These are phyloP conservation scores for Coemansia guatemalensis DNA, from an alignment of 192 early-diverging fungal genomes.

Conservation along the genomic window DNA sequence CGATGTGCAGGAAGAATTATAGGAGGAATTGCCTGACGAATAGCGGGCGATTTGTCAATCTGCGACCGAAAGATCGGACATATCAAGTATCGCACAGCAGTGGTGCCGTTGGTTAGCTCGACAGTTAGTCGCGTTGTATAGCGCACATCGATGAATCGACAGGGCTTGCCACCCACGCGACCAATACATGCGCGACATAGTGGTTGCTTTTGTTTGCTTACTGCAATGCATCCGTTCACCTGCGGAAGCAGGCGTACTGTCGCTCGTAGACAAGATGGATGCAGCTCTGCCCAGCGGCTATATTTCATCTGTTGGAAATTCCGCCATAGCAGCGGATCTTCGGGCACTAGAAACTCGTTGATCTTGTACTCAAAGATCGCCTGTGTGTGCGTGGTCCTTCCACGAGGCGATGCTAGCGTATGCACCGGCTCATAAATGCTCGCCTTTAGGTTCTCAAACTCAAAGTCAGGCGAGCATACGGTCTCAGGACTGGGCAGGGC, in stretches of 20 bases:
- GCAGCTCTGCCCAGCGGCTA: conserved; percentile 16
- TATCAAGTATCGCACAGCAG: conserved; percentile 13
- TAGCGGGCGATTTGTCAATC: conserved; percentile 20
- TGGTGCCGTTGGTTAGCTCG: conserved; percentile 11
- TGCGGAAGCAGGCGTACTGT: conserved; percentile 24
- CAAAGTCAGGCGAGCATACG: conserved; percentile 23
- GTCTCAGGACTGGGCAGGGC: conserved; percentile 16
- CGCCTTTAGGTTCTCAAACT: conserved; percentile 1
- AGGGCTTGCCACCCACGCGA: conserved; percentile 13
- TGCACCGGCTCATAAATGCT: conserved; percentile 30
- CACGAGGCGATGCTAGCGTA: conserved; percentile 20
- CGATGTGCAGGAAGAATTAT: conserved; percentile 23
- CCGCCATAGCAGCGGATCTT: conserved; percentile 22
- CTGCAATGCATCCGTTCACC: conserved; percentile 6
- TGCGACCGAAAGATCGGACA: conserved; percentile 33
- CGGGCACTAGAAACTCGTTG: conserved; percentile 13
- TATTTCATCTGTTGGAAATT: conserved; percentile 26
- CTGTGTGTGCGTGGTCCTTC: not conserved
- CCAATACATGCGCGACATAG: conserved; percentile 37
- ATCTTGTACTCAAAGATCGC: conserved; percentile 19
- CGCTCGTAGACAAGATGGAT: conserved; percentile 9
- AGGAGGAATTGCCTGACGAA: conserved; percentile 23
- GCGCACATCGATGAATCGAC: conserved; percentile 21
- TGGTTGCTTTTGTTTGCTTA: conserved; percentile 15
- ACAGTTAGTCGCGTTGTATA: conserved; percentile 26